Evolutionary conservation across 2,329 filamentous ascomycete genomes (phyloP).

Genomic region (Bipolaris bicolor): DNA sequence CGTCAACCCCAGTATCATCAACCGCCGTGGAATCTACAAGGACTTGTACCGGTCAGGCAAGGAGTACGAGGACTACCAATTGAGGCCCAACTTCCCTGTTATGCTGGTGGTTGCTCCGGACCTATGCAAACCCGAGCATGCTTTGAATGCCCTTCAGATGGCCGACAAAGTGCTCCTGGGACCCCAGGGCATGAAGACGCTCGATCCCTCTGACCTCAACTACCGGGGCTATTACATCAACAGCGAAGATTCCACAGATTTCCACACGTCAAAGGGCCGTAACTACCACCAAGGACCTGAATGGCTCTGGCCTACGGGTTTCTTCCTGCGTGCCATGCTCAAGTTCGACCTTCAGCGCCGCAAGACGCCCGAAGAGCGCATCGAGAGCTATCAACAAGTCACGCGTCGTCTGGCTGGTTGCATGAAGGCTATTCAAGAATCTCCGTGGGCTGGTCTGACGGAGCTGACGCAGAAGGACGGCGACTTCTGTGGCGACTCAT

Average conservation of each 20-base stretch:
- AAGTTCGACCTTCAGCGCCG: slow-evolving; percentile 85
- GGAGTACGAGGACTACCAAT: slow-evolving; percentile 96
- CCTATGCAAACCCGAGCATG: slow-evolving; percentile 80
- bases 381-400: slow-evolving; percentile 93
- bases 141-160: slow-evolving; percentile 77
- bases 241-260: slow-evolving; percentile 89
- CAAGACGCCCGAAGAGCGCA: slow-evolving; percentile 68
- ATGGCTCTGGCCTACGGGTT: slow-evolving; percentile 97
- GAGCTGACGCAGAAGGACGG: slow-evolving; percentile 94
- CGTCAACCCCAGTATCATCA: slow-evolving; percentile 78
- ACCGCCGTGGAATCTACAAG: slow-evolving; percentile 96
- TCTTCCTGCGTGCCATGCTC: slow-evolving; percentile 88
- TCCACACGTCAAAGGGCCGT: slow-evolving; percentile 88
- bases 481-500: slow-evolving; percentile 85
- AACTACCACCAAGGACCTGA: slow-evolving; percentile 99
- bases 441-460: slow-evolving; percentile 86
- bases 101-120: slow-evolving; percentile 93
- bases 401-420: slow-evolving; percentile 81
- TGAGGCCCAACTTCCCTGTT: slow-evolving; percentile 91
- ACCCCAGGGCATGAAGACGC: slow-evolving; percentile 91
- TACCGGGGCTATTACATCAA: slow-evolving; percentile 96
- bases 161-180: slow-evolving; percentile 82
- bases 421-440: slow-evolving; percentile 81
- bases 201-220: slow-evolving; percentile 90
- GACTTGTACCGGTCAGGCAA: slow-evolving; percentile 93